These are phyloP conservation scores for Paraphoma chrysanthemicola DNA, from an alignment of 2,329 filamentous ascomycete genomes.

Conservation along the genomic window DNA sequence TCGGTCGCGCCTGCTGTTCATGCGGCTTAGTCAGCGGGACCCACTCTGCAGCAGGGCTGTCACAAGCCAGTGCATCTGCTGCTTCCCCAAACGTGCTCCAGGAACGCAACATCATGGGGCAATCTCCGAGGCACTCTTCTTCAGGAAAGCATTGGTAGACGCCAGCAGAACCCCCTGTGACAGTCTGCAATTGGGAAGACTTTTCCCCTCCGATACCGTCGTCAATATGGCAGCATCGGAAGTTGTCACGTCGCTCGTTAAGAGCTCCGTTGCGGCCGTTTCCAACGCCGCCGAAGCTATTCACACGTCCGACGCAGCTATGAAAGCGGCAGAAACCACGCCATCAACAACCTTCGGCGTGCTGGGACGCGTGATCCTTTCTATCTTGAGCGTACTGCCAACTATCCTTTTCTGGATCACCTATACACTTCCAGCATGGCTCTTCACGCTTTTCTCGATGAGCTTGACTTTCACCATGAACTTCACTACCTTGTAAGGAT, in stretches of 20 bases:
- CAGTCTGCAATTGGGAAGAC: not conserved
- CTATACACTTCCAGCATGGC: conserved; percentile 85
- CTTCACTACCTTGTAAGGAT: conserved; percentile 84
- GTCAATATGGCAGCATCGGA: conserved; percentile 33
- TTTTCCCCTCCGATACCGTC: conserved; percentile 7
- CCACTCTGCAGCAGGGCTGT: conserved; percentile 15
- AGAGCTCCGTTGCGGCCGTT: conserved; percentile 14
- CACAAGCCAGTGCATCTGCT: conserved; percentile 21
- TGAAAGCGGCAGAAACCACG: conserved; percentile 27
- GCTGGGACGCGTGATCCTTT: conserved; percentile 57
- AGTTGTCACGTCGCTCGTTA: conserved; percentile 23
- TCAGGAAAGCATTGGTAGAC: conserved; percentile 7
- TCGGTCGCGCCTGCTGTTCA: conserved; percentile 1
- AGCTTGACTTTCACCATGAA: conserved; percentile 99
- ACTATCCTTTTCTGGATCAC: conserved; percentile 76
- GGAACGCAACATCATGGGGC: conserved; percentile 25
- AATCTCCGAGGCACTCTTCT: conserved; percentile 2
- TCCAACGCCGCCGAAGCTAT: conserved; percentile 16
- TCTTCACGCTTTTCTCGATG: conserved; percentile 89
- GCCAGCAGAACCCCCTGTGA: conserved; percentile 12
- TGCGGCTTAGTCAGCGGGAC: conserved; percentile 12
- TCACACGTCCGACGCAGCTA: conserved; percentile 24
- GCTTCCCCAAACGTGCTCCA: conserved; percentile 27
- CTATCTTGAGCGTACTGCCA: conserved; percentile 62
- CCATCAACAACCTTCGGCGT: conserved; percentile 50